Base-by-base conservation (phyloP, 768 basidiomycete species). In the Lactarius pseudohatsudake region DNA sequence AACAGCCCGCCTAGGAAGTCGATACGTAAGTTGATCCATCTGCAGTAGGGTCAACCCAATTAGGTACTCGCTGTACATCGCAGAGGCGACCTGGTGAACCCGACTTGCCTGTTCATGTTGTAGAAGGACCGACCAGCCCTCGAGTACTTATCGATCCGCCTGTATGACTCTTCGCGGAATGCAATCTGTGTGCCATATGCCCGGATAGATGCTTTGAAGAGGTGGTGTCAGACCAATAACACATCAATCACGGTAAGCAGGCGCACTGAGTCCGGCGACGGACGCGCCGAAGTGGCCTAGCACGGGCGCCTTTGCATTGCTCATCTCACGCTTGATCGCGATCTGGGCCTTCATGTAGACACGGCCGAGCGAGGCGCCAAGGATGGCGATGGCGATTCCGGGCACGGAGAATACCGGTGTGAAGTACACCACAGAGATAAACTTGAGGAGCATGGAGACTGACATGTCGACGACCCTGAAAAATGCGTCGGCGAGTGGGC, bases 261-360 rank as follows among this genome's bases (percentile, higher is more conserved):
- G 72, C 77, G 61, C 56, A 81, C 81, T 75, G 22, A 84, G 68
- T 43, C 85, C 85, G 16, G 80, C 73, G 22, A 86, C 80, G 1
- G 83, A 81, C 18, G 84, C 81, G 7, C 81, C 79, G 68, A 86
- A 83, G 67, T 82, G 81, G 20, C 79, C 80, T 62, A 83, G 76
- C 2, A 85, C 78, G 0, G 85, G 84, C 9, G 81, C 77, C 55
- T 80, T 79, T 5, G 79, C 77, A 62, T 82, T 82, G 54, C 80
- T 82, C 81, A 83, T 81, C 73, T 85, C 82, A 26, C 84, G 78
- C 75, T 86, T 86, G 66, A 85, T 80, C 16, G 80, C 78, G 15
- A 86, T 76, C 68, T 87, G 85, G 6, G 82, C 82, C 66, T 79
- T 79, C 71, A 86, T 84, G 72, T 86, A 86, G 13, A 85, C 72